These are phyloP conservation scores for Urochloa ruziziensis DNA, from an alignment of 176 grass and related monocot genomes.

Conservation along the genomic window DNA sequence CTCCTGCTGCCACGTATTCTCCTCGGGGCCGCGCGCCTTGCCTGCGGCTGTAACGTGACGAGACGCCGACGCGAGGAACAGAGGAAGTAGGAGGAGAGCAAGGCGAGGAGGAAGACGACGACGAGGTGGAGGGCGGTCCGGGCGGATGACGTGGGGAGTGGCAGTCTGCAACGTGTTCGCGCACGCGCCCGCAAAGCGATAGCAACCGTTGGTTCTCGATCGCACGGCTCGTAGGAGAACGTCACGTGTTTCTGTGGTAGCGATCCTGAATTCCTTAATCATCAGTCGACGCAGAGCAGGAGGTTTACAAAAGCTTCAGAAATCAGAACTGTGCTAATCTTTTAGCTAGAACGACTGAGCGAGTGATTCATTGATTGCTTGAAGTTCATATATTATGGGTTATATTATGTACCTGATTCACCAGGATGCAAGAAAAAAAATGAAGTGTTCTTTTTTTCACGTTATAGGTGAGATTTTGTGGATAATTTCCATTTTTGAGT, in stretches of 20 bases:
- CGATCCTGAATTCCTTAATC: too few species aligned
- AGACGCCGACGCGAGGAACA: conserved; percentile 5
- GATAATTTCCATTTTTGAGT: background rate
- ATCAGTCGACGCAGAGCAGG: too few species aligned
- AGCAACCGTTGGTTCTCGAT: background rate
- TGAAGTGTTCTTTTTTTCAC: background rate
- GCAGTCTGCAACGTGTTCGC: background rate
- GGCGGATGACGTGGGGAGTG: background rate
- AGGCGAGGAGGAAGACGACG: conserved; percentile 13
- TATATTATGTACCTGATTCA: too few species aligned
- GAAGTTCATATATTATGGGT: too few species aligned
- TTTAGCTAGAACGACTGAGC: too few species aligned
- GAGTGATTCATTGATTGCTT: too few species aligned
- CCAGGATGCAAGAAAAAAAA: background rate
- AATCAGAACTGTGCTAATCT: too few species aligned
- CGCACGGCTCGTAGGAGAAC: background rate
- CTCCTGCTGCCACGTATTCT: background rate
- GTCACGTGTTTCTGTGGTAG: background rate
- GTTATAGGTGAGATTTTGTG: background rate
- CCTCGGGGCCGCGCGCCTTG: background rate
- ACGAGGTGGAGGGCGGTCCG: background rate
- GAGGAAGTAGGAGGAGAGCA: background rate
- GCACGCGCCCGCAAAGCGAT: background rate
- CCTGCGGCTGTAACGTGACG: background rate
- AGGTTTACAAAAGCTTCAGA: too few species aligned